Evolutionary conservation across 2,329 filamentous ascomycete species (phyloP).

Genomic region (Ceratocystis variospora): DNA sequence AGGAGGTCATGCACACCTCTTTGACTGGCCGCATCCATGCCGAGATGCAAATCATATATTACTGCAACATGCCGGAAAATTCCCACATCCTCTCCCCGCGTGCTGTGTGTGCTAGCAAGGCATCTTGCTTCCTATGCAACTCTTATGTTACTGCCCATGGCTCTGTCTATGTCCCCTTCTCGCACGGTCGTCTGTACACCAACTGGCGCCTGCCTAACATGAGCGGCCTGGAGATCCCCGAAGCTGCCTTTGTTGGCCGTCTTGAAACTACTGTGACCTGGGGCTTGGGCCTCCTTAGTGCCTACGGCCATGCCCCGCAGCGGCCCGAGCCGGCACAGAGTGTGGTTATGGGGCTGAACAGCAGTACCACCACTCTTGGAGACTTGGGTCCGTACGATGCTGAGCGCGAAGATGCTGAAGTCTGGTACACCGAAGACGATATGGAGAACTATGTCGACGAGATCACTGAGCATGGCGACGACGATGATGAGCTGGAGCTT

Average conservation of each 20-base stretch:
- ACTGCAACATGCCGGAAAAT: conserved; percentile 27
- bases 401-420: conserved; percentile 7
- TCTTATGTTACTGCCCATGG: conserved; percentile 32
- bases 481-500: conserved; percentile 3
- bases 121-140: conserved; percentile 39
- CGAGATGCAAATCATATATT: conserved; percentile 36
- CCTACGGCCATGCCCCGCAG: conserved; percentile 14
- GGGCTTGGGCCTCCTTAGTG: conserved; percentile 15
- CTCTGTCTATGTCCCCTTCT: conserved; percentile 29
- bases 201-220: conserved; percentile 32
- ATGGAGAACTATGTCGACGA: conserved; percentile 10
- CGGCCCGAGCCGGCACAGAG: conserved; percentile 17
- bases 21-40: conserved; percentile 32
- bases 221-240: conserved; percentile 11
- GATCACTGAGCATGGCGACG: neutral
- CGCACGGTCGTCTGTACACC: conserved; percentile 33
- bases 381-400: neutral
- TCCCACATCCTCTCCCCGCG: conserved; percentile 26
- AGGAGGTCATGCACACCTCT: conserved; percentile 19
- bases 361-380: conserved; percentile 8
- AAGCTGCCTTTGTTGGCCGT: conserved; percentile 16
- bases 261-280: conserved; percentile 16
- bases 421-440: neutral
- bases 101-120: conserved; percentile 36
- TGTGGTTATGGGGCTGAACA: conserved; percentile 12